Evolutionary conservation across 176 grass and related monocot genomes (phyloP).

Genomic region (Microstegium vimineum): DNA sequence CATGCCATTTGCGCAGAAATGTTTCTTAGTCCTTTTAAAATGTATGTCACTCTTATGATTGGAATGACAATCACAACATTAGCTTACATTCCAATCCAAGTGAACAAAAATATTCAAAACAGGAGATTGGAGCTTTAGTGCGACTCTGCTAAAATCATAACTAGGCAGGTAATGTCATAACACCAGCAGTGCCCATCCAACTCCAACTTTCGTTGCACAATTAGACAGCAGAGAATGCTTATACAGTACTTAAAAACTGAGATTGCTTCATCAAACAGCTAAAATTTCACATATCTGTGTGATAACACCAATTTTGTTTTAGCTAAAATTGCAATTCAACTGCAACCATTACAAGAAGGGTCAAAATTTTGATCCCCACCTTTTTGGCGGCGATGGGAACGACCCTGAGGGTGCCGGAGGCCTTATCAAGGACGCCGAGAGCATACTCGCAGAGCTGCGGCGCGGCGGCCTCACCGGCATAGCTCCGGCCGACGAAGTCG

Average conservation of each 20-base stretch:
- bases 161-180: not conserved
- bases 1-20: not conserved
- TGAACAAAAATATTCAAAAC: not conserved
- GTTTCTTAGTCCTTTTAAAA: not conserved
- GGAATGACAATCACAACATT: not conserved
- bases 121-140: not conserved
- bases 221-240: not conserved
- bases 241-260: not conserved
- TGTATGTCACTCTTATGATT: not conserved
- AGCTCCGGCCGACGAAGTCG: constrained; percentile 78
- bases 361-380: constrained; percentile 20
- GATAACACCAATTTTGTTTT: not conserved
- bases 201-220: not conserved
- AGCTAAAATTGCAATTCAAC: not conserved
- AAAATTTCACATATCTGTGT: not conserved
- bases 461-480: constrained; percentile 58
- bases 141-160: not conserved
- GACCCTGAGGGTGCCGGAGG: constrained; percentile 69
- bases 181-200: not conserved
- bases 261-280: not conserved
- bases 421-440: constrained; percentile 80
- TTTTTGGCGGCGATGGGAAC: constrained; percentile 72
- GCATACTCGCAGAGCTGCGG: constrained; percentile 69
- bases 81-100: not conserved
- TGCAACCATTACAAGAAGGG: not conserved